phyloP scores from a whole-genome alignment of 331 rosid genomes.

The Cucumis variabilis region DNA sequence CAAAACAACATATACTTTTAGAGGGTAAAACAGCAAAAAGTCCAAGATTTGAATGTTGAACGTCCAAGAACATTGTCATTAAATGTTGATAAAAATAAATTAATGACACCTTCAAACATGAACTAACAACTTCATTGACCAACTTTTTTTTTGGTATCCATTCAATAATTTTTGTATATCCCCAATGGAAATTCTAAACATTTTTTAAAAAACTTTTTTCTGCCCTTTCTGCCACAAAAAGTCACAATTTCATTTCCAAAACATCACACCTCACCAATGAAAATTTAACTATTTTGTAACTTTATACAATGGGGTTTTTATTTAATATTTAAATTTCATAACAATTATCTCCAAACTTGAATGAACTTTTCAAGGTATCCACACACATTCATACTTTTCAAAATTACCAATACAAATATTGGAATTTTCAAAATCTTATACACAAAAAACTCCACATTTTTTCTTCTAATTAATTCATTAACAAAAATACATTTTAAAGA shows the following conservation, averaged over 20 bases:
- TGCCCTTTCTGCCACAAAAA: too few species aligned
- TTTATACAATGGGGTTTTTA: not conserved
- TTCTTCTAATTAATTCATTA: too few species aligned
- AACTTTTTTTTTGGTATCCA: not conserved
- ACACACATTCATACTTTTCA: not conserved
- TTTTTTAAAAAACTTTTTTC: not conserved
- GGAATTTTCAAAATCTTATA: not conserved
- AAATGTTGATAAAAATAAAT: constrained; percentile 9
- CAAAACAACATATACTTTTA: too few species aligned
- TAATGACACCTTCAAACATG: not conserved
- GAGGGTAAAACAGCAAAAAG: not conserved
- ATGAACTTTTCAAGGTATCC: not conserved
- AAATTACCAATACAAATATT: not conserved
- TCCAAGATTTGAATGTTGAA: constrained; percentile 15
- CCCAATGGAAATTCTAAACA: not conserved
- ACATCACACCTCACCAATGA: too few species aligned
- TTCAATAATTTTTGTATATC: not conserved
- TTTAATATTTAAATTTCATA: too few species aligned
- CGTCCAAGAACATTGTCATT: not conserved
- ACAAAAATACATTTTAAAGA: too few species aligned
- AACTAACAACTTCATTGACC: not conserved
- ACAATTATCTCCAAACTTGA: not conserved
- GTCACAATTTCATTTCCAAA: too few species aligned
- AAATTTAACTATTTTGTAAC: too few species aligned
- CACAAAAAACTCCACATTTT: too few species aligned